Base-by-base conservation (phyloP, 345 rosid genomes). In the Punica granatum region DNA sequence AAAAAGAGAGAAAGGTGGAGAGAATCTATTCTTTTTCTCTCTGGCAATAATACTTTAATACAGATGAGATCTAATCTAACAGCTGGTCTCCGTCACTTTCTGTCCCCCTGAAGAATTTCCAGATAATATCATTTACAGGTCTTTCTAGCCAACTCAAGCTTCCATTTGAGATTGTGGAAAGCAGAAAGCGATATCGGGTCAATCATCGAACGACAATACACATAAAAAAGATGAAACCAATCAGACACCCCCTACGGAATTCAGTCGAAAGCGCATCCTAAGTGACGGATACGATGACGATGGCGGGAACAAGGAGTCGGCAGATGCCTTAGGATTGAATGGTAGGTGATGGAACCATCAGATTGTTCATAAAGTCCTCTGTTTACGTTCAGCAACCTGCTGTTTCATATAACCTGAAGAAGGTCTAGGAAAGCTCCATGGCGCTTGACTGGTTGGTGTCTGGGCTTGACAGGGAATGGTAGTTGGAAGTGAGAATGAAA, bases 21-120 rank as follows among this genome's bases (percentile, higher is more conserved):
- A 19, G 65, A 62, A 62, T 62, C 42, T 1, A 19, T n/a, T 10
- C 14, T 16, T 10, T 15, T 23, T 60, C 39, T 33, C 37, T 60
- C 31, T 56, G 5, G 14, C 61, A 5, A 30, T 1, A 30, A 60
- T 28, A 28, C 18, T 9, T 19, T 11, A 34, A 63, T 36, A 23
- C 16, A 21, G 41, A 6, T 33, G 69, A 66, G 61, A 66, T 49
- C 42, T 49, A 37, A 37, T 37, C 41, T 37, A 49, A 35, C 69
- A 49, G 39, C 44, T 46, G 19, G 41, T 66, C 43, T 23, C 69
- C 69, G 21, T 46, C 31, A 43, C 18, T 34, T 51, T 54, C 42
- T 66, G 70, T 58, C 28, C 54, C 7, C 37, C 31, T 30, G 41
- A 41, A 53, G 34, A 53, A 21, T 41, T 44, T 71, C 44, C 44